Evolutionary conservation across 2,329 filamentous ascomycete genomes (phyloP), one percentile per base, ranked within the genome.

Genomic region (Fusarium sterilihyphosum): DNA sequence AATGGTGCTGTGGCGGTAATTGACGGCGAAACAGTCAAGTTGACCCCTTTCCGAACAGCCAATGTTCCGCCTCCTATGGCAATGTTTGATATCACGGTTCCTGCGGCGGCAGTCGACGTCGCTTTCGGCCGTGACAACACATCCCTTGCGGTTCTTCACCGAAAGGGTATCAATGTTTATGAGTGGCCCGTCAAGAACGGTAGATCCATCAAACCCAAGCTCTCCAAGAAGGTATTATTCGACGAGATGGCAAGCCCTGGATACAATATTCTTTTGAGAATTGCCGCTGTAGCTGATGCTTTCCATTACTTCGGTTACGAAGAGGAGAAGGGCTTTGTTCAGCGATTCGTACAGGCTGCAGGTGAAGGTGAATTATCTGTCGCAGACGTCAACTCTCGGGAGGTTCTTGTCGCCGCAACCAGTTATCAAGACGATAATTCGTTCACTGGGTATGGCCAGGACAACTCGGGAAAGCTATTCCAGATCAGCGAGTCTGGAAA

Each of bases 51-150:
- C 73, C 89, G 93, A 71, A 88, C 92, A 57, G 93, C 94, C 18
- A 97, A 96, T 78, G 88, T 98, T 7, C 96, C 96, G 31, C 96
- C 96, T 35, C 96, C 96, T 2, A 98, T 98, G 95, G 91, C 94
- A 22, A 87, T 96, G 71, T 93, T 93, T 74, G 93, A 97, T 65
- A 78, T 98, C 24, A 78, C 85, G 18, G 83, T 93, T 35, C 85
- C 89, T 20, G 87, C 87, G 1, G 91, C 92, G 61, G 88, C 91
- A 6, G 84, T 94, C 24, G 95, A 98, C 83, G 90, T 96, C 59
- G 90, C 92, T 0, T 91, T 98, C 74, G 92, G 90, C 57, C 86
- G 86, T 20, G 87, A 88, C 54, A 91, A 92, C 56, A 87, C 87
- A 3, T 86, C 86, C 13, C 87, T 98, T 79, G 94, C 91, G 8